Evolutionary conservation across 129 eudicot species (phyloP), one percentile per base, ranked within the genome.

Genomic region (Calendula officinalis): DNA sequence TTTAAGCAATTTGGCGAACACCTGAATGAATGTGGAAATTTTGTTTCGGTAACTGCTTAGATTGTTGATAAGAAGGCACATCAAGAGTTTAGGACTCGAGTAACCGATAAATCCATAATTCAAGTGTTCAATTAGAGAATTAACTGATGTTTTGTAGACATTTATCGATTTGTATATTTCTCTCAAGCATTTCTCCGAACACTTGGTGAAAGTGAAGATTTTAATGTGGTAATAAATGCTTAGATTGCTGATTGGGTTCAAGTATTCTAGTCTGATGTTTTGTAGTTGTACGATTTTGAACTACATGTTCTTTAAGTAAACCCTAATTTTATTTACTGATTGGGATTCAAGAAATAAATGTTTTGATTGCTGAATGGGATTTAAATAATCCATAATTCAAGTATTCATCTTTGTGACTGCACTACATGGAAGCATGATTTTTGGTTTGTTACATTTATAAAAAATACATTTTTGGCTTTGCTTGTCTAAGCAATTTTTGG

Each of bases 1-100:
- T 37, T 11, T 72, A 38, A 12, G 61, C 78, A 68, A 76, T 77
- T 71, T 80, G 64, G 68, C 77, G 50, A 64, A 57, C 71, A 59
- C 45, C 4, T 36, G 30, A 5, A n/a, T 55, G 64, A 2, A 9
- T 15, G 3, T 57, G 46, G 66, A 17, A 7, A n/a, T 10, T 13
- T 27, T 37, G 36, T 35, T 38, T 14, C 12, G 3, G 15, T 40
- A 27, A 52, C 6, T 52, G 32, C 39, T 39, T 66, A 52, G 50
- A 12, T 51, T 16, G 71, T 40, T n/a, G 30, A 37, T 12, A 39
- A 39, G 3, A 39, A 9, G 48, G 60, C 8, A 11, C 50, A 34
- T 16, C 2, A 16, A 16, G 46, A 16, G 10, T 50, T 50, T 50
- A 4, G 46, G 36, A 1, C 12, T 9, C 3, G 9, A n/a, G 56